These are phyloP conservation scores for Cymodocea nodosa DNA, from an alignment of 116 monocot genomes.

Conservation along the genomic window DNA sequence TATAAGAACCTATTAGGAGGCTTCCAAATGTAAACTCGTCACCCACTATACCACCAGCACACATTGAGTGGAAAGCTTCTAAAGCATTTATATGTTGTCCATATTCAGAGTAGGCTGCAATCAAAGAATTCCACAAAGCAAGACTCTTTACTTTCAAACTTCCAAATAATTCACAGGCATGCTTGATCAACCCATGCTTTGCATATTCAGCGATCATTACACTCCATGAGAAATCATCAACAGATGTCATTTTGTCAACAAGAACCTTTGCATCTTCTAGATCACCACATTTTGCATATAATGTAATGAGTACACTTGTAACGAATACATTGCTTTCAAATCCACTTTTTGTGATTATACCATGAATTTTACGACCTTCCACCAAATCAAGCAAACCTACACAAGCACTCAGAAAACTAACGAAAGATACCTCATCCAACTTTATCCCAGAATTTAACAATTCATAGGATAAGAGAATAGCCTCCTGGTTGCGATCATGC, in stretches of 20 bases:
- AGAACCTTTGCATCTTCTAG: constrained; percentile 25
- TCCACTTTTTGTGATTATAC: background rate
- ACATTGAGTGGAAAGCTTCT: constrained; percentile 18
- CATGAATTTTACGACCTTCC: background rate
- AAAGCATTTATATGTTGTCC: constrained; percentile 22
- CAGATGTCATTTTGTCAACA: constrained; percentile 33
- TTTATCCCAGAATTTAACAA: constrained; percentile 32
- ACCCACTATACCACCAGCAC: constrained; percentile 12
- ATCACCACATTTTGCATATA: constrained; percentile 40
- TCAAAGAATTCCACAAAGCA: constrained; percentile 38
- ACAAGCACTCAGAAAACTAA: constrained; percentile 31
- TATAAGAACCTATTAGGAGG: constrained; percentile 14
- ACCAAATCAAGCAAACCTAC: background rate
- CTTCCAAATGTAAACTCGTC: constrained; percentile 42
- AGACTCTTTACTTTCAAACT: constrained; percentile 19
- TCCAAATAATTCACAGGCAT: constrained; percentile 19
- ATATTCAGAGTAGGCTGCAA: constrained; percentile 26
- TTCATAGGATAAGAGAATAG: constrained; percentile 31
- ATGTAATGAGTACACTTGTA: constrained; percentile 53
- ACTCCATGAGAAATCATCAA: constrained; percentile 46
- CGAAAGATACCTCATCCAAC: constrained; percentile 19
- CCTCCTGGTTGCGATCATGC: constrained; percentile 27
- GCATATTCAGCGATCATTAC: constrained; percentile 40
- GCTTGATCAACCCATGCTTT: constrained; percentile 20
- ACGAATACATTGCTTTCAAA: constrained; percentile 34